These are phyloP conservation scores for Monilinia aucupariae DNA, from an alignment of 2,329 filamentous ascomycete species.

Conservation along the genomic window DNA sequence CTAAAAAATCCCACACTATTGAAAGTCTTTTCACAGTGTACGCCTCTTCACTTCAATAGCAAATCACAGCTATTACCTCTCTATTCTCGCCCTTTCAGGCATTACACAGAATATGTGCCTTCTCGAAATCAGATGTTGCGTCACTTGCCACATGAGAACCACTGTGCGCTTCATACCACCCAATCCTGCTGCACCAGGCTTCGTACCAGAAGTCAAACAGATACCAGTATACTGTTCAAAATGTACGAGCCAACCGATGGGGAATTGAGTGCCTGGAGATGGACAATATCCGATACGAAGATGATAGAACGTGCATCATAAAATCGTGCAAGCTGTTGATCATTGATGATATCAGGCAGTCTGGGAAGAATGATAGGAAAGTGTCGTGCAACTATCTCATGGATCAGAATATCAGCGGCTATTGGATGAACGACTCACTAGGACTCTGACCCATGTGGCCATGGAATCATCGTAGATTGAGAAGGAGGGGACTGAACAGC, in stretches of 20 bases:
- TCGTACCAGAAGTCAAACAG: slow-evolving; percentile 9
- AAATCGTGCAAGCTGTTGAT: background rate
- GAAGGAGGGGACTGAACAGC: background rate
- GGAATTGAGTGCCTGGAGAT: background rate
- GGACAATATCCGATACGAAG: background rate
- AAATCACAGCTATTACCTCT: background rate
- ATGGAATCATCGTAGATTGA: background rate
- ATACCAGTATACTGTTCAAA: slow-evolving; percentile 4
- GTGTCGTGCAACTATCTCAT: background rate
- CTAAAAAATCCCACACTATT: background rate
- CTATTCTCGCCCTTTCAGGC: background rate
- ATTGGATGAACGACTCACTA: background rate
- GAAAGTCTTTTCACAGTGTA: background rate
- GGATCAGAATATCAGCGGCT: background rate
- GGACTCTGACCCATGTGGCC: background rate
- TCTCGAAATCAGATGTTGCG: slow-evolving; percentile 13
- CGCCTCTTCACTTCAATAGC: background rate
- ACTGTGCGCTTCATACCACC: slow-evolving; percentile 5
- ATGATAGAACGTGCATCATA: background rate
- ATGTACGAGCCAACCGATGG: background rate
- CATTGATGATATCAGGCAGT: background rate
- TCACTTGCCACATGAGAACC: background rate
- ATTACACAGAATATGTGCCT: slow-evolving; percentile 1
- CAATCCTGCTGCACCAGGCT: background rate
- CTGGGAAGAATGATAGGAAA: background rate